Evolutionary conservation across 2,329 filamentous ascomycete species (phyloP).

Genomic region (Colletotrichum euphorbiae): DNA sequence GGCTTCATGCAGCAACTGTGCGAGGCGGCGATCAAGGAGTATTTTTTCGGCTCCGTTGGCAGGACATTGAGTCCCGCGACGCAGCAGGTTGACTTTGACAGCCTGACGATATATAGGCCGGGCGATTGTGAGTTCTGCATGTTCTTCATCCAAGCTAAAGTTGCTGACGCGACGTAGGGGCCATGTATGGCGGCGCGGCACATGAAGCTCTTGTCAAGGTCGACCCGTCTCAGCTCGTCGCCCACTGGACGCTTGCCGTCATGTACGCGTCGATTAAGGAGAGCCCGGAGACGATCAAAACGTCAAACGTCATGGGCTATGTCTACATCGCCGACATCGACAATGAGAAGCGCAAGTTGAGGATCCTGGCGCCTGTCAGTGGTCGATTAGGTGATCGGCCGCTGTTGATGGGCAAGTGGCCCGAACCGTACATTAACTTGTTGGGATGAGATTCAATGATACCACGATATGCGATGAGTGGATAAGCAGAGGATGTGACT

Average conservation of each 20-base stretch:
- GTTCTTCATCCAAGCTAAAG: not conserved
- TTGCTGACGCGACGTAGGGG: slow-evolving; percentile 41
- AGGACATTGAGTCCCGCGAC: slow-evolving; percentile 88
- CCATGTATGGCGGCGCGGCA: slow-evolving; percentile 47
- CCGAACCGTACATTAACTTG: slow-evolving; percentile 84
- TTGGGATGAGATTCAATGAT: slow-evolving; percentile 60
- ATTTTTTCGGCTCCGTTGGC: slow-evolving; percentile 89
- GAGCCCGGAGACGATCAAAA: slow-evolving; percentile 76
- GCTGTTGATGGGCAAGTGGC: slow-evolving; percentile 87
- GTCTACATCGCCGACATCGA: slow-evolving; percentile 94
- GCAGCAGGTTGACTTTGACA: slow-evolving; percentile 82
- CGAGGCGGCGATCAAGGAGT: slow-evolving; percentile 85
- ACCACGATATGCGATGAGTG: slow-evolving; percentile 1
- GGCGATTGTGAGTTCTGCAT: slow-evolving; percentile 63
- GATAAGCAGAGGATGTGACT: no score
- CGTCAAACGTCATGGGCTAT: slow-evolving; percentile 90
- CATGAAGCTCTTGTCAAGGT: slow-evolving; percentile 69
- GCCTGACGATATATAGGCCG: slow-evolving; percentile 78
- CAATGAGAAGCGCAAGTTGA: slow-evolving; percentile 82
- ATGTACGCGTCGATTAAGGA: slow-evolving; percentile 81
- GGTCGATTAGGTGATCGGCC: slow-evolving; percentile 83
- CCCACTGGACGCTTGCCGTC: slow-evolving; percentile 86
- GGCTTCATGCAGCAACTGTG: slow-evolving; percentile 78
- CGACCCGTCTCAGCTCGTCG: slow-evolving; percentile 74
- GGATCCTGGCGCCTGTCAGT: slow-evolving; percentile 85